Evolutionary conservation across 805 yeast genomes (phyloP).

Genomic region (Ogataea pini): DNA sequence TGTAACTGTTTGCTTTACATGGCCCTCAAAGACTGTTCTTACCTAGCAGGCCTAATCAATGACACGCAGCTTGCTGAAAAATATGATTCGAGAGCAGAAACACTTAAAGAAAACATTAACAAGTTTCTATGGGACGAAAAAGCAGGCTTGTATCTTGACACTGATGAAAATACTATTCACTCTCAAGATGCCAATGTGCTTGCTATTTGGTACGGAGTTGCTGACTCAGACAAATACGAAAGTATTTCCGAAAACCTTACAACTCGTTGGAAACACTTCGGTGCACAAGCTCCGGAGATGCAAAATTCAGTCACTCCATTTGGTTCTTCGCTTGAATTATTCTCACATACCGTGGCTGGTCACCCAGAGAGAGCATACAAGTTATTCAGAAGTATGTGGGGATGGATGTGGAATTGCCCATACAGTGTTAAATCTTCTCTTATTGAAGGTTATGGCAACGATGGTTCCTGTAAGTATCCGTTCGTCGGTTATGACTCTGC

Average conservation of each 20-base stretch:
- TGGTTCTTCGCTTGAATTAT: conserved; percentile 3
- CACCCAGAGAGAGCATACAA: conserved; percentile 2
- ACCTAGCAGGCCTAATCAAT: not conserved
- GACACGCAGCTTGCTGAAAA: not conserved
- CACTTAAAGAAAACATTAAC: not conserved
- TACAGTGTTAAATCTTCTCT: conserved; percentile 6
- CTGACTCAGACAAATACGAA: conserved; percentile 1
- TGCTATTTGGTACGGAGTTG: conserved; percentile 7
- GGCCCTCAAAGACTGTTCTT: conserved; percentile 3
- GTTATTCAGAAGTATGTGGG: conserved; percentile 6
- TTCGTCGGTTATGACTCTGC: conserved; percentile 6
- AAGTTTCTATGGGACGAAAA: conserved; percentile 1
- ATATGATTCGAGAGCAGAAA: conserved; percentile 3
- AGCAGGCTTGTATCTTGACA: conserved; percentile 1
- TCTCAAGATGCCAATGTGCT: conserved; percentile 5
- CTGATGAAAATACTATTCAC: conserved; percentile 4
- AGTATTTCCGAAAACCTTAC: conserved; percentile 4
- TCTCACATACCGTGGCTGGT: conserved; percentile 5
- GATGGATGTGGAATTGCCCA: conserved; percentile 7
- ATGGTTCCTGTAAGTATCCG: conserved; percentile 5
- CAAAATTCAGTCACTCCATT: conserved; percentile 6
- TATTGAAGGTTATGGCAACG: conserved; percentile 6
- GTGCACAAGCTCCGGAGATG: conserved; percentile 5
- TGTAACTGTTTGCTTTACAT: conserved; percentile 3
- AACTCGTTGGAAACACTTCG: conserved; percentile 3